Evolutionary conservation across 23 red algal species (phyloP), one percentile per base, ranked within the genome.

Genomic region (Gracilaria domingensis): DNA sequence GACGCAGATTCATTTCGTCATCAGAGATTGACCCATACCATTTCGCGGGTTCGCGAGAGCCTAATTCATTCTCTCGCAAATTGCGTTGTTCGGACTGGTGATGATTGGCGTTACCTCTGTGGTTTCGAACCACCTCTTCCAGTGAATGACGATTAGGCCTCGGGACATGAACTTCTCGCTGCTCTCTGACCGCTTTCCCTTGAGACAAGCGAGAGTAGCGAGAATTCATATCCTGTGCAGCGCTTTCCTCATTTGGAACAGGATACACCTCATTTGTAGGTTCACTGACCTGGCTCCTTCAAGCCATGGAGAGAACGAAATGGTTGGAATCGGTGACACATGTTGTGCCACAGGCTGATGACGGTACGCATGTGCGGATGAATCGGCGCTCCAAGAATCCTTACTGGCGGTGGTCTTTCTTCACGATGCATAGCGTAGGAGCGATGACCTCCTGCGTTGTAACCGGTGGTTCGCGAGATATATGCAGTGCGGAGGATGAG

Each of bases 1-100:
- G 72, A n/a, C 72, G 72, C 38, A 77, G 20, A n/a, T 77, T 40
- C 42, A 50, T 77, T 16, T 51, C 45, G 26, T 50, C 45, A 77
- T 77, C 72, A 51, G 40, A 51, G 72, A 51, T 37, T 77, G 40
- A 51, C 39, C 30, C 4, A 37, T 20, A 49, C 3, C 50, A 12
- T 51, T 77, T 37, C 45, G 40, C 13, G 20, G 45, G 34, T 8
- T 4, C 38, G n/a, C 72, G 39, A 1, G 39, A 4, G 72, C 72
- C 45, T 3, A 28, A 40, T 17, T 49, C 72, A 51, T 29, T 51
- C 4, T 50, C 72, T n/a, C 42, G 72, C 45, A 49, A 25, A 23
- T 51, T 25, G 25, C 23, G 72, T 34, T 17, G 21, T 20, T 45
- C 21, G 2, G 72, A 20, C 3, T 25, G 38, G 1, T 34, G 2